Conservation (phyloP, 495 filamentous ascomycete species). For the Penicillium bialowiezense region DNA sequence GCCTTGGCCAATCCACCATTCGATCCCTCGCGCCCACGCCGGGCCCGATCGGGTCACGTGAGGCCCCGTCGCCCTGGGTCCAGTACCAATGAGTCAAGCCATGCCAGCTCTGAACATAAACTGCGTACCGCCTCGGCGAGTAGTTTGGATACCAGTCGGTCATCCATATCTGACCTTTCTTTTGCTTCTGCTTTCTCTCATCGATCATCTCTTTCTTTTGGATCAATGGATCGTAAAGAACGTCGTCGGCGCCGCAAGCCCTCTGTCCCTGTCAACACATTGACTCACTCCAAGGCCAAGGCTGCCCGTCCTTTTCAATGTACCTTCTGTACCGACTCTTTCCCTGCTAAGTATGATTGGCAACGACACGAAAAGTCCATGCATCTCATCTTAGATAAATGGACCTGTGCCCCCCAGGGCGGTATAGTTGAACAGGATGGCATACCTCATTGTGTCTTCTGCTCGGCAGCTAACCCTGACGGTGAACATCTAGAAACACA, state of each 20-base stretch:
- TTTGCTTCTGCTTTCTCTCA: slow-evolving; percentile 72
- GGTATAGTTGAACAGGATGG: slow-evolving; percentile 42
- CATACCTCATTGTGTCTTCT: slow-evolving; percentile 65
- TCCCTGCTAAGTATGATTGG: slow-evolving; percentile 90
- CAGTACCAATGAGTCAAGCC: slow-evolving; percentile 61
- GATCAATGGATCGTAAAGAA: slow-evolving; percentile 66
- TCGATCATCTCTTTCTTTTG: slow-evolving; percentile 63
- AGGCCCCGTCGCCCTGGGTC: slow-evolving; percentile 48
- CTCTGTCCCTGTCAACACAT: slow-evolving; percentile 42
- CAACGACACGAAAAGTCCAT: slow-evolving; percentile 86
- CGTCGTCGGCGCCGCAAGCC: slow-evolving; percentile 66
- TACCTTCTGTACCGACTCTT: slow-evolving; percentile 89
- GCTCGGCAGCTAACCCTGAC: slow-evolving; percentile 62
- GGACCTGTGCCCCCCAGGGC: slow-evolving; percentile 71
- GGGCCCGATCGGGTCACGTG: slow-evolving; percentile 37
- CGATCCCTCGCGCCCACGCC: slow-evolving; percentile 48
- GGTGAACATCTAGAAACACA: slow-evolving; percentile 71
- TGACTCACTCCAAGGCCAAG: slow-evolving; percentile 40
- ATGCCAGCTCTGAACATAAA: slow-evolving; percentile 55
- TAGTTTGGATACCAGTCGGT: slow-evolving; percentile 68
- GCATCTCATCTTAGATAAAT: slow-evolving; percentile 79
- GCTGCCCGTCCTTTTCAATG: slow-evolving; percentile 66
- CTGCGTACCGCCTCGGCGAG: slow-evolving; percentile 68
- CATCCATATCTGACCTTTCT: slow-evolving; percentile 59
- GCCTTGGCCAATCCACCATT: slow-evolving; percentile 64